Base-by-base conservation (phyloP, 495 filamentous ascomycete genomes). In the Penicillium parvum region DNA sequence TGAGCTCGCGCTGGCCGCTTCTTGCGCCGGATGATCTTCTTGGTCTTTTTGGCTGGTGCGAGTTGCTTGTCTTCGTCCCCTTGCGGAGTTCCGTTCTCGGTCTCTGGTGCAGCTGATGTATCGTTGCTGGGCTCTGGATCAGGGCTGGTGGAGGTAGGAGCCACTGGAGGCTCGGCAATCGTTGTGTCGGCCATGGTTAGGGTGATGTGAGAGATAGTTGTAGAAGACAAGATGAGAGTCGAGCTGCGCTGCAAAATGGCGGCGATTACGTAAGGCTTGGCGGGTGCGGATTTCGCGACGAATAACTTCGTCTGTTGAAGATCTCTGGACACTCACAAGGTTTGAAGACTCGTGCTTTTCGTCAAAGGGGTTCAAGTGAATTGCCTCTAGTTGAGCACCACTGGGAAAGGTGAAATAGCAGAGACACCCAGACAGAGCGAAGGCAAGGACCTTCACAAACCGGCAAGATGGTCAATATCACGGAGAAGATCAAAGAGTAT, bases 401-500 rank as follows among this genome's bases (percentile, higher is more conserved):
- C n/a, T n/a, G n/a, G n/a, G n/a, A n/a, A n/a, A n/a, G n/a, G n/a
- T n/a, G n/a, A n/a, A n/a, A n/a, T n/a, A n/a, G n/a, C n/a, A n/a
- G n/a, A n/a, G n/a, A n/a, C n/a, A n/a, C n/a, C n/a, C 35, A 37
- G 35, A 39, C 37, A 45, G 22, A 25, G 33, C 26, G 16, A 35
- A 43, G 62, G 57, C 60, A 50, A 54, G 49, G 47, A 53, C 53
- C 59, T 58, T 47, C 45, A 50, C 7, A 37, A 50, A 65, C 70
- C 63, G 73, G 45, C 80, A 89, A 76, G 53, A 98, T 99, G 94
- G 94, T 96, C 69, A 96, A 96, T 73, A 96, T 99, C 43, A 96
- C 92, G 39, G 94, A 99, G 33, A 97, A 95, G 78, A 99, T 99
- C 71, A 99, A 97, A 72, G 90, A 96, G 90, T 92, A 70, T 56